A percentile compares a stretch with the other conserved stretches of the same genome.
Conservation (phyloP, 805 yeast species). For the Zygosaccharomyces gambellarensis region DNA sequence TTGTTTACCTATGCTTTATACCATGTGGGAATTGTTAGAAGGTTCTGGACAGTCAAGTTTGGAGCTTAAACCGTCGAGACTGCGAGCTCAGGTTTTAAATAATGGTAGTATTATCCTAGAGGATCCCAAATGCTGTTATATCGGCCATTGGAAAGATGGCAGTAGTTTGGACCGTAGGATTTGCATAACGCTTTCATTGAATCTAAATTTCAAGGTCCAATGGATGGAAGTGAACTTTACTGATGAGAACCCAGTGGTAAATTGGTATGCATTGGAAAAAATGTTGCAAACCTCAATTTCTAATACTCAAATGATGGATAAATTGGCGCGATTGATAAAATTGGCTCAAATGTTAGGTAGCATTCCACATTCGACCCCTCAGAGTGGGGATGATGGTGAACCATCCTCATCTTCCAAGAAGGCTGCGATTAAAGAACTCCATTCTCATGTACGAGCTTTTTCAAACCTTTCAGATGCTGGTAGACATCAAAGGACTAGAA, state of each 20-base stretch:
- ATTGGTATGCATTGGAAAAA: slow-evolving; percentile 44
- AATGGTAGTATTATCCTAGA: slow-evolving; percentile 52
- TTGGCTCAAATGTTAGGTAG: slow-evolving; percentile 3
- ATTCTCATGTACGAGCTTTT: slow-evolving; percentile 43
- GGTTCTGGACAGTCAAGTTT: slow-evolving; percentile 48
- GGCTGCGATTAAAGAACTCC: slow-evolving; percentile 28
- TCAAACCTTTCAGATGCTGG: slow-evolving; percentile 54
- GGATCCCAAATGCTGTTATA: slow-evolving; percentile 45
- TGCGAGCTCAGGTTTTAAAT: slow-evolving; percentile 49
- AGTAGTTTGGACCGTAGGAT: slow-evolving; percentile 61
- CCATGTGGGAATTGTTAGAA: slow-evolving; percentile 46
- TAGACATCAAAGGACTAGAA: slow-evolving; percentile 57
- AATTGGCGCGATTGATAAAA: slow-evolving; percentile 7
- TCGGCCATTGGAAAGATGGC: slow-evolving; percentile 62
- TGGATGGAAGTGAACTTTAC: slow-evolving; percentile 60
- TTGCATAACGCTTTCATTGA: slow-evolving; percentile 56
- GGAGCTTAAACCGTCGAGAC: slow-evolving; percentile 46
- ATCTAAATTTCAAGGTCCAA: slow-evolving; percentile 59
- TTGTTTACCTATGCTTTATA: slow-evolving; percentile 57
- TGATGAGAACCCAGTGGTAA: slow-evolving; percentile 43
- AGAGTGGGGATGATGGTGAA: neutral
- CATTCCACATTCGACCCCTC: neutral
- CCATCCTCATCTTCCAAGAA: slow-evolving; percentile 6
- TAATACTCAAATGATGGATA: slow-evolving; percentile 16
- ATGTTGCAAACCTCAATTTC: slow-evolving; percentile 33